Evolutionary conservation across 1,284 basidiomycete species (phyloP).

Genomic region (Sanghuangporus weigelae): DNA sequence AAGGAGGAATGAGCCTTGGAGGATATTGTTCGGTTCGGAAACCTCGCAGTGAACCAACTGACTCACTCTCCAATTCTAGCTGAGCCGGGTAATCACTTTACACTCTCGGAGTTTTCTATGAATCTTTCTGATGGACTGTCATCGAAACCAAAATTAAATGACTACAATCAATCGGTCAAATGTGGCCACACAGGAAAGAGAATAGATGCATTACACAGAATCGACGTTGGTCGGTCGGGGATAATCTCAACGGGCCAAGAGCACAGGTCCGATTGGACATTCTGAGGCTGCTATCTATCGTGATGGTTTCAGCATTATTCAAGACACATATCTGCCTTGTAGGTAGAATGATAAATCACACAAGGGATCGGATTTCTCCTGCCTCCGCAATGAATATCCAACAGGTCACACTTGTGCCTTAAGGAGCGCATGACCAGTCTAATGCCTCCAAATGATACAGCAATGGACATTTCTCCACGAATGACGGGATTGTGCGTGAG

Average conservation of each 20-base stretch:
- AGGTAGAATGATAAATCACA: not conserved
- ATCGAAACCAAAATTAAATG: too few relatives aligned
- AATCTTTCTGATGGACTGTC: not conserved
- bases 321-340: not conserved
- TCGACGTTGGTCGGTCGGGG: too few relatives aligned
- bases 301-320: too few relatives aligned
- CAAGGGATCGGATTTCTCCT: not conserved
- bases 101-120: not conserved
- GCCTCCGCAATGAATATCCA: not conserved
- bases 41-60: not conserved
- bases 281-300: not conserved
- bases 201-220: too few relatives aligned
- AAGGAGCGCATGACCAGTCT: not conserved
- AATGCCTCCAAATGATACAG: not conserved
- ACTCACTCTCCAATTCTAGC: not conserved
- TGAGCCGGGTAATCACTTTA: not conserved
- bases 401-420: not conserved
- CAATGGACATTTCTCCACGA: not conserved
- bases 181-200: too few relatives aligned
- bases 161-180: too few relatives aligned
- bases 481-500: not conserved
- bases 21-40: not conserved
- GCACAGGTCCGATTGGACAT: too few relatives aligned
- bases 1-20: not conserved
- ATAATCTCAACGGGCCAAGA: too few relatives aligned